Evolutionary conservation across 1,284 basidiomycete species (phyloP), one percentile per base, ranked within the genome.

Genomic region (Pholiota adiposa): DNA sequence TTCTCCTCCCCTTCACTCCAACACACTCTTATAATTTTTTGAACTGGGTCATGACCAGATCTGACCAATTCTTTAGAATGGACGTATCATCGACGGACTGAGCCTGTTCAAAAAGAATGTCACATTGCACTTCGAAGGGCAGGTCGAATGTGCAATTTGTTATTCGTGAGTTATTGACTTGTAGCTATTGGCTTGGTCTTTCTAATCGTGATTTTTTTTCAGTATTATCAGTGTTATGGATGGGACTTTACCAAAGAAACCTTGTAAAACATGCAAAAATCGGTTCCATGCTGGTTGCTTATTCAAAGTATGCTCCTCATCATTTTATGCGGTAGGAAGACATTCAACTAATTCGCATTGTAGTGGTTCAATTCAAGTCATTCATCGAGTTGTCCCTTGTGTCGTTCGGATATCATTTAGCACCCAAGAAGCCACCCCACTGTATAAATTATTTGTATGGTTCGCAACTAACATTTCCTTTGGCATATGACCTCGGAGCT

Each of bases 221-320:
- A 97, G 94, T 11, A 95, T 98, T 70, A 97, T 99, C 70, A 93
- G 90, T 63, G 88, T 96, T 27, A 92, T 89, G 72, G 97, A 99
- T 70, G 87, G 92, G 5, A 90, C 85, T 58, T 79, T 99, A 34
- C 97, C 97, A 0, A 89, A 87, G 64, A 97, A 97, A 71, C 90
- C 94, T 0, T 99, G 97, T 79, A 89, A 88, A 73, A 98, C 93
- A 1, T 98, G 96, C 79, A 95, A 93, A 76, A 98, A 98, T 76
- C 83, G 89, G 50, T 99, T 98, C 85, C 97, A 99, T 73, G 89
- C 94, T 0, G 88, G 85, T 31, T 98, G 96, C 77, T 75, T 97
- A 62, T 97, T 90, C 80, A 97, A 96, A 83, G 91, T 87, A 48
- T 51, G 80, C 61, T 16, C n/a, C 48, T 21, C 23, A 12, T 11